Conservation (phyloP, 495 filamentous ascomycete species). For the Aspergillus baeticus region DNA sequence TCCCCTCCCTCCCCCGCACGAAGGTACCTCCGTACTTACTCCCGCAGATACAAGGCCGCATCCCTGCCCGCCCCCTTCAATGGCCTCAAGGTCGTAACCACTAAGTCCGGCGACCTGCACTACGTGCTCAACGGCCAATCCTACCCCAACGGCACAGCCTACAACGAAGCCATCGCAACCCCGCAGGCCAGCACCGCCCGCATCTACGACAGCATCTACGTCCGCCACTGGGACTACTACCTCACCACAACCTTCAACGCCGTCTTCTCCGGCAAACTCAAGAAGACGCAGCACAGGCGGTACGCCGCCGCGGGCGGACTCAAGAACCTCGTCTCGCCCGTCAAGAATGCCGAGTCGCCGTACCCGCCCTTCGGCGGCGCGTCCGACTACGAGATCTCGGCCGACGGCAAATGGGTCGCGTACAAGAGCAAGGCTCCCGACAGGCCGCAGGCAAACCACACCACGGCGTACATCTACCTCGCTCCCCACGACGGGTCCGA, state of each 20-base stretch:
- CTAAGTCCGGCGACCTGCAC: slow-evolving; percentile 54
- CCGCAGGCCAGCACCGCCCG: slow-evolving; percentile 58
- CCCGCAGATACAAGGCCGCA: slow-evolving; percentile 50
- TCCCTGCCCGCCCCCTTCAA: slow-evolving; percentile 59
- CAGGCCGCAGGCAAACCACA: slow-evolving; percentile 36
- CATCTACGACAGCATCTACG: slow-evolving; percentile 69
- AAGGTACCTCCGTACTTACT: not conserved
- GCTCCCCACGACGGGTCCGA: slow-evolving; percentile 36
- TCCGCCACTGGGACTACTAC: slow-evolving; percentile 76
- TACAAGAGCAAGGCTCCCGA: slow-evolving; percentile 46
- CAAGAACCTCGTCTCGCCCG: slow-evolving; percentile 41
- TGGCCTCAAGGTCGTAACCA: slow-evolving; percentile 61
- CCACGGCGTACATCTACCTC: slow-evolving; percentile 40
- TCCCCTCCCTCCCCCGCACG: not conserved
- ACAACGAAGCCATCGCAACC: slow-evolving; percentile 56
- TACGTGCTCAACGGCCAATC: slow-evolving; percentile 61
- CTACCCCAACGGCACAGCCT: slow-evolving; percentile 58
- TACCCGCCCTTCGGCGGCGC: slow-evolving; percentile 41
- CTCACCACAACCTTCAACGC: slow-evolving; percentile 49
- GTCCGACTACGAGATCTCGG: slow-evolving; percentile 42
- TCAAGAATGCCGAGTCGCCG: slow-evolving; percentile 46
- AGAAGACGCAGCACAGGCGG: slow-evolving; percentile 12
- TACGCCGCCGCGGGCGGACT: slow-evolving; percentile 24
- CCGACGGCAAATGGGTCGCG: slow-evolving; percentile 38
- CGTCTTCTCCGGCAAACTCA: slow-evolving; percentile 44